Evolutionary conservation across 1,139 yeast genomes (phyloP).

Genomic region (Pichia sp.): DNA sequence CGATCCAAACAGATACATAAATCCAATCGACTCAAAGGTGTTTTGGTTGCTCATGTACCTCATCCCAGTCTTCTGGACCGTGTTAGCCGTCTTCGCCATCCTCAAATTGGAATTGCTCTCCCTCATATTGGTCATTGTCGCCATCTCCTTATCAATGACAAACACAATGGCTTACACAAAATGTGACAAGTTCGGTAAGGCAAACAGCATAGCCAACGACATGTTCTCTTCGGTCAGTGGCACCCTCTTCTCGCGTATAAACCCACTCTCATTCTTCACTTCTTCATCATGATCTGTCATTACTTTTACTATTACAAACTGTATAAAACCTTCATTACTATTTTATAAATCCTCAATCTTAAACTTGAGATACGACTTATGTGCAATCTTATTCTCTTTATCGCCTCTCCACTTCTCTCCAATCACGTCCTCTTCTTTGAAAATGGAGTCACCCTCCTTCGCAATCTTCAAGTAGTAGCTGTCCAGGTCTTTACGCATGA

Average conservation of each 20-base stretch:
- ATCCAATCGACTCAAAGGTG: conserved; percentile 86
- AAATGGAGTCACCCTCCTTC: conserved; percentile 11
- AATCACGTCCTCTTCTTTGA: conserved; percentile 32
- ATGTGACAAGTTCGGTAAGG: conserved; percentile 88
- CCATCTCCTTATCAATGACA: conserved; percentile 68
- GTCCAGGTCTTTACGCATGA: conserved; percentile 5
- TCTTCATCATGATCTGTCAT: no score
- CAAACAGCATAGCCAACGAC: conserved; percentile 41
- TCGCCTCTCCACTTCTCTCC: conserved; percentile 32
- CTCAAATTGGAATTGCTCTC: conserved; percentile 78
- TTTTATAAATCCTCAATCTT: conserved; percentile 5
- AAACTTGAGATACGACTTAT: conserved; percentile 33
- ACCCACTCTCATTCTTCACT: conserved; percentile 37
- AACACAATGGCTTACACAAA: conserved; percentile 88
- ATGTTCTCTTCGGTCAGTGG: conserved; percentile 50
- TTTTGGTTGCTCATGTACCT: conserved; percentile 82
- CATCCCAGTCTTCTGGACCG: conserved; percentile 74
- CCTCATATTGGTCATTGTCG: conserved; percentile 60
- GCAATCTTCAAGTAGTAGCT: conserved; percentile 16
- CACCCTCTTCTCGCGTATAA: conserved; percentile 46
- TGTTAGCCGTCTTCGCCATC: conserved; percentile 72
- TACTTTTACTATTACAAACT: no score
- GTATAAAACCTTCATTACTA: not conserved
- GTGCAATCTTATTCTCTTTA: conserved; percentile 32
- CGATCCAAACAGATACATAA: conserved; percentile 76